These are phyloP conservation scores for Exophiala sideris DNA, from an alignment of 2,329 filamentous ascomycete species.

Conservation along the genomic window DNA sequence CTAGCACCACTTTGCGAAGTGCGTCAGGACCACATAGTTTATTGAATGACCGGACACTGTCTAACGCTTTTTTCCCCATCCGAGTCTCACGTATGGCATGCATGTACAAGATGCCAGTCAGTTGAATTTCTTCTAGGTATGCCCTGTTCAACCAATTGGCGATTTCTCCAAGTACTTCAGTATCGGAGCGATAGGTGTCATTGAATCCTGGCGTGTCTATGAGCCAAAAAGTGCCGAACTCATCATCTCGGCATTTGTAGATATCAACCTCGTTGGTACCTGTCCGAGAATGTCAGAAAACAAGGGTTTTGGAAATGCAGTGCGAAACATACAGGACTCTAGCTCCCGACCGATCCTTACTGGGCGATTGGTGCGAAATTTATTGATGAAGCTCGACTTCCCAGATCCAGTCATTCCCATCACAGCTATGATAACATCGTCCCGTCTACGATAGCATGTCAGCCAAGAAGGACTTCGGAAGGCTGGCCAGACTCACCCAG, in stretches of 20 bases:
- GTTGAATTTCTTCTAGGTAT: conserved; percentile 23
- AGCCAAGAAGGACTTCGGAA: no score
- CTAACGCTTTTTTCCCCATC: conserved; percentile 34
- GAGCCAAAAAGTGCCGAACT: conserved; percentile 25
- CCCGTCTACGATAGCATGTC: neutral
- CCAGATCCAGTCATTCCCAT: conserved; percentile 44
- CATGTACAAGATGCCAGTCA: conserved; percentile 38
- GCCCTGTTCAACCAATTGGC: conserved; percentile 31
- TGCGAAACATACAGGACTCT: conserved; percentile 28
- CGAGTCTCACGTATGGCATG: conserved; percentile 38
- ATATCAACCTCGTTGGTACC: conserved; percentile 19
- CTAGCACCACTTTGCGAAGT: conserved; percentile 37
- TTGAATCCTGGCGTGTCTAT: conserved; percentile 46
- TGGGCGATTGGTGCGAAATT: conserved; percentile 20
- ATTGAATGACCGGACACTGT: conserved; percentile 38
- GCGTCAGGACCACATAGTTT: conserved; percentile 37
- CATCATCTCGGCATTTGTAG: conserved; percentile 21
- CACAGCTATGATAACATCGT: conserved; percentile 34
- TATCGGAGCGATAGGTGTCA: conserved; percentile 37
- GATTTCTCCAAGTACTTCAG: conserved; percentile 38
- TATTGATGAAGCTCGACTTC: conserved; percentile 39
- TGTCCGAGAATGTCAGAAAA: neutral
- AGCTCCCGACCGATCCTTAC: conserved; percentile 33
- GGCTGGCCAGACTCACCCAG: conserved; percentile 15
- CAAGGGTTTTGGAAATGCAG: neutral